phyloP scores from a whole-genome alignment of 2,329 filamentous ascomycete species.

The Colletotrichum karsti region DNA sequence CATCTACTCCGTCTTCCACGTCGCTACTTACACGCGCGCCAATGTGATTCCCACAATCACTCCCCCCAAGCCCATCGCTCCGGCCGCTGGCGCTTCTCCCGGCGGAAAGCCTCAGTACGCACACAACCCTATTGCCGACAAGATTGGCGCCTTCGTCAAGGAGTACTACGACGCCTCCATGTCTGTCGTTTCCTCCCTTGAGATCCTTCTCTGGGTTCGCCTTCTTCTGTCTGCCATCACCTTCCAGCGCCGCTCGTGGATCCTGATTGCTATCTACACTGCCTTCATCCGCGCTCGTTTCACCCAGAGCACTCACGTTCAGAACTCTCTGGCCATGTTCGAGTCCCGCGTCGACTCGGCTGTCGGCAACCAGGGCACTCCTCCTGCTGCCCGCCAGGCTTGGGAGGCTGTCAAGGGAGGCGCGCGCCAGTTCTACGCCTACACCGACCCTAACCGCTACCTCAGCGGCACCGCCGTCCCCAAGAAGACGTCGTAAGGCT shows the following conservation, averaged over 20 bases:
- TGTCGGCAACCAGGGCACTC: conserved; percentile 86
- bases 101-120: conserved; percentile 64
- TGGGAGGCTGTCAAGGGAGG: conserved; percentile 84
- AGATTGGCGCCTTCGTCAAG: conserved; percentile 94
- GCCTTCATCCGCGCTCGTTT: conserved; percentile 91
- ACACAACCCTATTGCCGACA: conserved; percentile 74
- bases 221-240: conserved; percentile 82
- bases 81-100: conserved; percentile 63
- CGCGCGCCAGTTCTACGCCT: conserved; percentile 78
- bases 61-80: conserved; percentile 66
- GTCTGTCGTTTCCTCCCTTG: conserved; percentile 88
- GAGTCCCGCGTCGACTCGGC: conserved; percentile 81
- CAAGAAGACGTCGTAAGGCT: conserved; percentile 52
- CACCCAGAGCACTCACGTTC: conserved; percentile 92
- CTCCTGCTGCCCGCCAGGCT: conserved; percentile 78
- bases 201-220: conserved; percentile 88
- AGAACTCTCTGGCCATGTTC: conserved; percentile 78
- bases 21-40: conserved; percentile 93
- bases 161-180: conserved; percentile 97
- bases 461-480: conserved; percentile 63
- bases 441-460: conserved; percentile 82
- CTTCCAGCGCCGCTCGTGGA: conserved; percentile 92
- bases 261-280: conserved; percentile 86
- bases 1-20: conserved; percentile 98
- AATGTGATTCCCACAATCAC: conserved; percentile 90